A percentile compares a stretch with the other conserved stretches of the same genome.
Conservation (phyloP, 2,329 filamentous ascomycete genomes). For the Microcyclosporella mali region DNA sequence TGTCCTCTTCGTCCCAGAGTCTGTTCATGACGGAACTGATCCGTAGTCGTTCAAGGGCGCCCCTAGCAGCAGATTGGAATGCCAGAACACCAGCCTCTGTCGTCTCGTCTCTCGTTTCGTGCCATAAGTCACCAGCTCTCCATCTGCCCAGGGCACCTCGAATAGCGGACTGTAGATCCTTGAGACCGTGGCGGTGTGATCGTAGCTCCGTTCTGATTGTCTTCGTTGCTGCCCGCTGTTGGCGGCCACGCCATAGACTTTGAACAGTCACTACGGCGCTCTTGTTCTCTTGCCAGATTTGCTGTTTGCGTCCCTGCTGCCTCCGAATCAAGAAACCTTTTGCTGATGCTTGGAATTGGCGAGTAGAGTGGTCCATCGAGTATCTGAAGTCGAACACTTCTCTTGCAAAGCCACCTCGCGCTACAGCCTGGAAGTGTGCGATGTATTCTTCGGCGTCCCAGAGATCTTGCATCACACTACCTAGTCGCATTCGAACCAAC, state of each 20-base stretch:
- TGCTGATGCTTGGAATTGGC: slow-evolving; percentile 69
- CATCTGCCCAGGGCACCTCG: slow-evolving; percentile 50
- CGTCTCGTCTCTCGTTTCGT: slow-evolving; percentile 29
- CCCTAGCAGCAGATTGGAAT: slow-evolving; percentile 48
- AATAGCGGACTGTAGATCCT: slow-evolving; percentile 38
- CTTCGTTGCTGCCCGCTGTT: slow-evolving; percentile 41
- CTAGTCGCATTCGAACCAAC: slow-evolving; percentile 67
- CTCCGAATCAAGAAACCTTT: slow-evolving; percentile 70
- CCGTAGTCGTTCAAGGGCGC: slow-evolving; percentile 68
- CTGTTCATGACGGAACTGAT: slow-evolving; percentile 78
- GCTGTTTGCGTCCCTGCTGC: slow-evolving; percentile 55
- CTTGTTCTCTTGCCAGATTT: slow-evolving; percentile 62
- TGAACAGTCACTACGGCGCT: slow-evolving; percentile 71
- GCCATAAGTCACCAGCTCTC: slow-evolving; percentile 47
- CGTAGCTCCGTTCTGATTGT: slow-evolving; percentile 43
- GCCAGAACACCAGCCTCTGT: slow-evolving; percentile 32
- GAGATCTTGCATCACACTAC: slow-evolving; percentile 75
- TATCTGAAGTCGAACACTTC: slow-evolving; percentile 77
- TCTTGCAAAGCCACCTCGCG: slow-evolving; percentile 80
- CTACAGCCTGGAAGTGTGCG: slow-evolving; percentile 74
- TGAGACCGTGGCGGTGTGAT: slow-evolving; percentile 41
- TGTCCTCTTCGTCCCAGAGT: slow-evolving; percentile 78
- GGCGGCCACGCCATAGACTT: slow-evolving; percentile 67
- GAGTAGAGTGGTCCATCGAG: slow-evolving; percentile 74
- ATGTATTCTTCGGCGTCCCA: slow-evolving; percentile 80